Base-by-base conservation (phyloP, 306 rosid species). In the Trifolium pratense region DNA sequence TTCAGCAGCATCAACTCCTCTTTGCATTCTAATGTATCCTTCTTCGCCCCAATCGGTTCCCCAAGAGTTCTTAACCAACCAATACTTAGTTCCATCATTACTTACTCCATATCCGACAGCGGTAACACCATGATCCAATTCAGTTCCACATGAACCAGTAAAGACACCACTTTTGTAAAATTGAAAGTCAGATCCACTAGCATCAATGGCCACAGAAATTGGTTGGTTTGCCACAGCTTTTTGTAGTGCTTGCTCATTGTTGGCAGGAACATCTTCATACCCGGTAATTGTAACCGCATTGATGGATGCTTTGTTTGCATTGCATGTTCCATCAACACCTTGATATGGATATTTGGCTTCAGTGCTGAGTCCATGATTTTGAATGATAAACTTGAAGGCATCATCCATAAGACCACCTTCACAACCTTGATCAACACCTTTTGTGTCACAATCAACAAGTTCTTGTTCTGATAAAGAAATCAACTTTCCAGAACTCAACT, bases 41-140 rank as follows among this genome's bases (percentile, higher is more conserved):
- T 76, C 49, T 45, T 87, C 88, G 1, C 86, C 90, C 88, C 88
- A 87, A 0, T 39, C 20, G 0, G 79, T 53, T 1, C 90, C 88
- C 90, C 90, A 86, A 0, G 90, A 86, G 26, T 86, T 84, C 62
- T 87, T 87, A 31, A 87, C 76, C 42, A 84, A 9, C 86, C 86
- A 82, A 68, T 78, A 87, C 42, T 49, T 55, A 0, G 66, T 72
- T 4, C 82, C 78, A 62, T 77, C 72, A 1, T 73, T 15, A 18
- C 23, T 63, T 0, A 49, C 31, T 1, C 86, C 86, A 43, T 88
- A 84, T 11, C 87, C 88, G 2, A 86, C 79, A 0, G 83, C 83
- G 5, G 86, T 77, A 11, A 87, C 88, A 12, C 81, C 82, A 0
- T 87, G 88, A 23, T 87, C 86, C 17, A 76, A 71, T 13, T 79